These are phyloP conservation scores for Shiraia sp. DNA, from an alignment of 2,329 filamentous ascomycete genomes.

Conservation along the genomic window DNA sequence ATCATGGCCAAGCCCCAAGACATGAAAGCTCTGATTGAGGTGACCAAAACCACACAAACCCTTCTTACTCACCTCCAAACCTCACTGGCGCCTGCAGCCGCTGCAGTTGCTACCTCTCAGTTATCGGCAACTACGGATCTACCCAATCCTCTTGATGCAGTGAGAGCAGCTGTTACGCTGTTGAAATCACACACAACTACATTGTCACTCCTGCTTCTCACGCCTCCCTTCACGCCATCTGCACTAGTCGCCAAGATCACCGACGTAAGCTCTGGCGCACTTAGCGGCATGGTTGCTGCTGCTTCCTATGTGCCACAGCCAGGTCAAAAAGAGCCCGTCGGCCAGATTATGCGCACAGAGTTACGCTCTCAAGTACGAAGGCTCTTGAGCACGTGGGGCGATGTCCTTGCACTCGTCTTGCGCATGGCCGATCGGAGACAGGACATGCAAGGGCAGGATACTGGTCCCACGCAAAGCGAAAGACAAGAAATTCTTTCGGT, in stretches of 20 bases:
- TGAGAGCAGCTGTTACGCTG: constrained; percentile 71
- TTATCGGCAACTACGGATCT: constrained; percentile 22
- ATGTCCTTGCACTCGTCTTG: constrained; percentile 64
- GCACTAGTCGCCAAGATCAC: constrained; percentile 72
- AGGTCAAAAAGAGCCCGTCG: constrained; percentile 24
- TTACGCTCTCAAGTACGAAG: constrained; percentile 62
- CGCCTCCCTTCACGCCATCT: constrained; percentile 80
- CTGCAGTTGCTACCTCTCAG: constrained; percentile 5
- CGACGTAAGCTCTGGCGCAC: constrained; percentile 71
- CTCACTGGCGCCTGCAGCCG: constrained; percentile 31
- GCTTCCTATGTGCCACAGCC: constrained; percentile 22
- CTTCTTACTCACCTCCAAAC: constrained; percentile 43
- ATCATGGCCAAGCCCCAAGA: constrained; percentile 31
- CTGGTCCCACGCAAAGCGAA: constrained; percentile 26
- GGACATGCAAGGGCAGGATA: constrained; percentile 24
- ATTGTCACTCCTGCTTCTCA: constrained; percentile 82
- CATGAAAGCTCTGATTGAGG: constrained; percentile 34
- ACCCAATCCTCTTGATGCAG: constrained; percentile 63
- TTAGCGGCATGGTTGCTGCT: constrained; percentile 72
- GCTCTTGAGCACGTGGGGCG: constrained; percentile 65
- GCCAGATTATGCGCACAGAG: constrained; percentile 62
- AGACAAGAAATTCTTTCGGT: constrained; percentile 58
- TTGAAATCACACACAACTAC: constrained; percentile 86
- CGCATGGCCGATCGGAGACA: constrained; percentile 58
- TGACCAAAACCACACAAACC: constrained; percentile 41